These are phyloP conservation scores for Hygrophila difformis DNA, from an alignment of 257 asterid species.

Conservation along the genomic window DNA sequence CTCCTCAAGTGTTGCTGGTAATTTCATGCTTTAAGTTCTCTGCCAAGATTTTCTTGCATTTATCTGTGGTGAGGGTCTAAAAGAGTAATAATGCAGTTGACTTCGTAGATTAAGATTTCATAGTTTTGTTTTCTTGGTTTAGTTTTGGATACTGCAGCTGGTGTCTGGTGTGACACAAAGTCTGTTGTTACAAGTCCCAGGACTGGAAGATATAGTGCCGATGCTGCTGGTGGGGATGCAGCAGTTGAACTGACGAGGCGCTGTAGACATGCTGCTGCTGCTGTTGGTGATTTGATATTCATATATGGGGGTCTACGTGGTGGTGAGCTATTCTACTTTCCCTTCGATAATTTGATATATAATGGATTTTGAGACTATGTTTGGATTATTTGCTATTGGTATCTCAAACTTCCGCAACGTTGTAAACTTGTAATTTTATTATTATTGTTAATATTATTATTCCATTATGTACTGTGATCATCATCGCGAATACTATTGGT, in stretches of 20 bases:
- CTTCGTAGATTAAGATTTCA: conserved; percentile 3
- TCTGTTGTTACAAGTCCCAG: conserved; percentile 96
- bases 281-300: conserved; percentile 93
- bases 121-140: conserved; percentile 14
- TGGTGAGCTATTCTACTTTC: conserved; percentile 47
- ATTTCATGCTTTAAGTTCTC: conserved; percentile 10
- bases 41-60: conserved; percentile 10
- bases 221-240: conserved; percentile 99
- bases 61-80: background rate
- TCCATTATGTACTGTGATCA: conserved; percentile 1
- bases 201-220: conserved; percentile 94
- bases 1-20: conserved; percentile 98
- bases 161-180: conserved; percentile 97
- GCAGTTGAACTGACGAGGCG: conserved; percentile 96
- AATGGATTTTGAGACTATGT: background rate
- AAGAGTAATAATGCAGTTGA: conserved; percentile 1
- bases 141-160: conserved; percentile 99
- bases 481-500: background rate
- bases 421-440: background rate
- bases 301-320: conserved; percentile 99
- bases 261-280: conserved; percentile 98
- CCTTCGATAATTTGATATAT: background rate
- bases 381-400: background rate
- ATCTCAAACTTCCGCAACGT: background rate
- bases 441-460: background rate